Conservation (phyloP, 495 filamentous ascomycete genomes). For the Aspergillus saccharolyticus region DNA sequence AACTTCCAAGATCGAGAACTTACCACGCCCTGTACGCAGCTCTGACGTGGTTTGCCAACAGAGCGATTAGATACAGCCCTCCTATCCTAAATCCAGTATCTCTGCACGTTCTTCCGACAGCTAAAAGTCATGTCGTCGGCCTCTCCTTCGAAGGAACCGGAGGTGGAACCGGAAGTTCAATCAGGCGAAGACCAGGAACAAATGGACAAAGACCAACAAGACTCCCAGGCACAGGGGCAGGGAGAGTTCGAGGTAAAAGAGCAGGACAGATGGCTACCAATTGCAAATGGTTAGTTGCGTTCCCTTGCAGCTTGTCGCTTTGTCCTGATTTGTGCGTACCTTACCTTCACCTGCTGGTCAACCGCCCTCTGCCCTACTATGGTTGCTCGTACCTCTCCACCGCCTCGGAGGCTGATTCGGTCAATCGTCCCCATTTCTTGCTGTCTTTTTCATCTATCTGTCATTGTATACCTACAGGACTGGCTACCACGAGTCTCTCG, state of each 20-base stretch:
- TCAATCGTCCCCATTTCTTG: conserved; percentile 1
- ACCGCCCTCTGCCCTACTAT: conserved; percentile 39
- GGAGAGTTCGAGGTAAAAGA: conserved; percentile 99
- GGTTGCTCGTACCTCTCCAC: conserved; percentile 17
- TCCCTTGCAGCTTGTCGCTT: conserved; percentile 48
- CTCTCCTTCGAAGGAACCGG: conserved; percentile 76
- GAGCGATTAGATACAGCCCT: conserved; percentile 30
- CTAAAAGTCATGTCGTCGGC: conserved; percentile 88
- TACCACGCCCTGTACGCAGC: conserved; percentile 30
- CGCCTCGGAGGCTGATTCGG: conserved; percentile 20
- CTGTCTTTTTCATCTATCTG: not conserved
- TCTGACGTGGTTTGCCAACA: conserved; percentile 50
- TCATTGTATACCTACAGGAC: not conserved
- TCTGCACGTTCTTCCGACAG: conserved; percentile 25
- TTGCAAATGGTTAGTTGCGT: conserved; percentile 95
- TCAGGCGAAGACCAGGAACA: conserved; percentile 81
- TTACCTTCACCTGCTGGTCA: conserved; percentile 45
- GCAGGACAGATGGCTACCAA: conserved; percentile 98
- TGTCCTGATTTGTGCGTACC: conserved; percentile 55
- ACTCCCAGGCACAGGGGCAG: conserved; percentile 53
- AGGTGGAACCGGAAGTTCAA: conserved; percentile 87
- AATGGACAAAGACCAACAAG: conserved; percentile 66
- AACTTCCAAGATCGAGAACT: conserved; percentile 23
- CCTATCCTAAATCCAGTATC: conserved; percentile 29
- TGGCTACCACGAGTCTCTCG: not conserved